These are phyloP conservation scores for Paraglomus brasilianum DNA, from an alignment of 192 early-diverging fungal species.

Conservation along the genomic window DNA sequence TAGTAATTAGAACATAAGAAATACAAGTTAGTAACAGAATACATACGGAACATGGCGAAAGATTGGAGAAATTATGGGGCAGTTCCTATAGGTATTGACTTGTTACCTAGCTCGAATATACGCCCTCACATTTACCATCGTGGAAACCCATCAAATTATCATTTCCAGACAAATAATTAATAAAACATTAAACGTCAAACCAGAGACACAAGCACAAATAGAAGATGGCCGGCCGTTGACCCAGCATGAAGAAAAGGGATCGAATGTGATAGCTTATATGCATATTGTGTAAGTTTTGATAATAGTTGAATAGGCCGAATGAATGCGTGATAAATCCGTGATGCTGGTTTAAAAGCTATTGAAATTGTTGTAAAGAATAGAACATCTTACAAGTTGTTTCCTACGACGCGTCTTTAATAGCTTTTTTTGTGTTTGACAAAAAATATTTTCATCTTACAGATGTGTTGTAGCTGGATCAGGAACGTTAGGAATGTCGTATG, in stretches of 20 bases:
- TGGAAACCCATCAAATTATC: neutral
- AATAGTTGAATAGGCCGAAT: too few species aligned
- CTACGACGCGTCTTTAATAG: neutral
- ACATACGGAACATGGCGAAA: neutral
- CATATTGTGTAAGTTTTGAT: slow-evolving; percentile 17
- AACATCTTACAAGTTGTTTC: neutral
- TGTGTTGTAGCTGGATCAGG: slow-evolving; percentile 68
- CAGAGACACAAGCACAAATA: neutral
- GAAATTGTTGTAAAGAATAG: neutral
- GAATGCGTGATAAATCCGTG: too few species aligned
- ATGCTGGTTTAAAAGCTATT: neutral
- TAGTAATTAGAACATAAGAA: too few species aligned
- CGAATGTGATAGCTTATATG: slow-evolving; percentile 22
- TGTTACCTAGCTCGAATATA: neutral
- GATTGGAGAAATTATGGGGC: slow-evolving; percentile 5
- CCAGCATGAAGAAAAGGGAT: neutral
- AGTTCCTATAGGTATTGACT: neutral
- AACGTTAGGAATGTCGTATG: slow-evolving; percentile 57
- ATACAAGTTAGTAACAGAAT: too few species aligned
- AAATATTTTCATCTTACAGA: neutral
- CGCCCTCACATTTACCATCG: neutral
- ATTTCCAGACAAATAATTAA: neutral
- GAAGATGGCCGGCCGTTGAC: neutral
- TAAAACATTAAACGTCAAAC: neutral
- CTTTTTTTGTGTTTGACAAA: neutral